Evolutionary conservation across 306 rosid genomes (phyloP), one percentile per base, ranked within the genome.

Genomic region (Quercus bicolor): DNA sequence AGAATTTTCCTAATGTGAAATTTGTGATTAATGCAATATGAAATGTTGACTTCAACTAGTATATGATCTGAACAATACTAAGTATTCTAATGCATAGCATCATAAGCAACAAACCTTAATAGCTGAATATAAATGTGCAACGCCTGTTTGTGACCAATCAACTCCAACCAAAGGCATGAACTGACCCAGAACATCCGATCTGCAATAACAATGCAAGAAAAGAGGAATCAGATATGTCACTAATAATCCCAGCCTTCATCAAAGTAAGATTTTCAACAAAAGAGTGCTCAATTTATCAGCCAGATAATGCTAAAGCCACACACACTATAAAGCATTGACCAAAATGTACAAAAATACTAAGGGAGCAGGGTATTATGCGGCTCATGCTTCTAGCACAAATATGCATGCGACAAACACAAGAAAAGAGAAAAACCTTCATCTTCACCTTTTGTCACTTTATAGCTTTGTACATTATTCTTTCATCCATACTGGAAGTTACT

Each of bases 141-240:
- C 99, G 55, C 99, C 99, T 57, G 92, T 89, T 73, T 96, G 99
- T 77, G 99, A 96, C 99, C 99, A 96, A 81, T 96, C 99, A 66
- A 93, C 83, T 70, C 99, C 99, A 81, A 96, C 98, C 89, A 96
- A 73, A 66, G 99, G 99, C 99, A 96, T 96, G 93, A 96, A 91
- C 86, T 96, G 99, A 74, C 98, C 99, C n/a, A 96, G 91, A 87
- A 96, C 98, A 78, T 96, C 98, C 53, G 99, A 96, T 78, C 99
- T 96, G 86, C 55, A 75, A 79, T 53, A 74, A 45, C 73, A 73
- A 77, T 74, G 75, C 73, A 73, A 83, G 53, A 21, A 73, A 65
- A 60, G 40, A 66, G 48, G 75, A 80, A 70, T 66, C 40, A 74
- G 83, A 24, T 66, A 70, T 55, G 54, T n/a, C 52, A 79, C 23